Evolutionary conservation across 2,329 filamentous ascomycete genomes (phyloP), one percentile per base, ranked within the genome.

Genomic region (Penicillium brasilianum): DNA sequence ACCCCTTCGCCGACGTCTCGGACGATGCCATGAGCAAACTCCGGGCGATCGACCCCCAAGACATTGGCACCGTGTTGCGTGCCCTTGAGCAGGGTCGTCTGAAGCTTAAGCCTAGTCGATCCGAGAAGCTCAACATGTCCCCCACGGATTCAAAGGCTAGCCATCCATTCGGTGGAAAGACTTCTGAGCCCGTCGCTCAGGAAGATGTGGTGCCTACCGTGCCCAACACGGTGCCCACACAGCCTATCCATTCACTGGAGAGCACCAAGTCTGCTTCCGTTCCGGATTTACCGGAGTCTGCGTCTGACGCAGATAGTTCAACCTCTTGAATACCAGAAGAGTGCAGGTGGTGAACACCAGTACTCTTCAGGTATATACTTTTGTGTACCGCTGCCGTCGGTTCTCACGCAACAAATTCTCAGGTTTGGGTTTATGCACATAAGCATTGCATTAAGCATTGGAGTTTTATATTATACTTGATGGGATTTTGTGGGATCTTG

Each of bases 11-110:
- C 3, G 75, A 78, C 34, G 67, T 73, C 14, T 77, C 76, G 7
- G 76, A 78, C 22, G 75, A 77, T 52, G 70, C 74, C 1, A 73
- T 76, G 68, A 74, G 69, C 58, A 78, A 77, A 59, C 67, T 78
- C 44, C 72, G 72, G n/a, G 72, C 72, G 7, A 71, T 78, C 34
- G 72, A 76, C 20, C 72, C 74, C 0, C 72, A 76, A 14, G 75
- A 78, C 53, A 69, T 78, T 20, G 69, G 71, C 34, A 65, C 70
- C 1, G 63, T 78, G 10, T 66, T 78, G 34, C 74, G 72, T 18
- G 75, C 74, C 14, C 60, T 78, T 37, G 76, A 78, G 56, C 70
- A 71, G 28, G 76, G 76, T 20, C 71, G 68, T 13, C 59, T 76
- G 43, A 72, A 75, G 58, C 58, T 78, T 44, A 74, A 76, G 54